Conservation (phyloP, 805 yeast genomes). For the Ogataea trehalophila region DNA sequence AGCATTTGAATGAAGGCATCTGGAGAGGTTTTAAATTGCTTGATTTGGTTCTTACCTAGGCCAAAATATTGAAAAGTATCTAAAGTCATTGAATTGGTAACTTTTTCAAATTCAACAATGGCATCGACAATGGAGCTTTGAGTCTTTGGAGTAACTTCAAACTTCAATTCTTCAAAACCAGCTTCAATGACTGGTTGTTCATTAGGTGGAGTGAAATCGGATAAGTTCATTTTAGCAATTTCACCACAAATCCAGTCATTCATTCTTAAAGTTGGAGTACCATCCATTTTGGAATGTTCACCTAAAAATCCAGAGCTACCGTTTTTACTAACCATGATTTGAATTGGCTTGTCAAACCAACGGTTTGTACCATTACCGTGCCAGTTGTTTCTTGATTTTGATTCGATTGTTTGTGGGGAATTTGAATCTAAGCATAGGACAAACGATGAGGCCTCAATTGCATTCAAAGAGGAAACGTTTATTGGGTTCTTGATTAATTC, state of each 20-base stretch:
- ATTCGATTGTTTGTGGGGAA: conserved; percentile 71
- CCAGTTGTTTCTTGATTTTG: conserved; percentile 83
- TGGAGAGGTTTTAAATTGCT: conserved; percentile 80
- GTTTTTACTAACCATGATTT: conserved; percentile 74
- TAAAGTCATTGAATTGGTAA: conserved; percentile 62
- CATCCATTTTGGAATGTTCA: conserved; percentile 98
- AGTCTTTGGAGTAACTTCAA: conserved; percentile 54
- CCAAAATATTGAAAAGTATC: conserved; percentile 77
- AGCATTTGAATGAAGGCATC: conserved; percentile 91
- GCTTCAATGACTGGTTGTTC: not conserved
- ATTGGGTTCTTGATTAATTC: conserved; percentile 55
- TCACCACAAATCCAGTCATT: conserved; percentile 69
- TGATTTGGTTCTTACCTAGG: conserved; percentile 82
- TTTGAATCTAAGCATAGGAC: conserved; percentile 74
- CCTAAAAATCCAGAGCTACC: conserved; percentile 91
- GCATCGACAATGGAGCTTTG: conserved; percentile 53
- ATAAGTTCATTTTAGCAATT: conserved; percentile 36
- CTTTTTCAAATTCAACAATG: conserved; percentile 46
- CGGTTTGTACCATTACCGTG: conserved; percentile 94
- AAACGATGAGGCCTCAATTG: conserved; percentile 75
- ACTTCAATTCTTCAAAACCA: conserved; percentile 34
- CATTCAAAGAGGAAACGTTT: conserved; percentile 56
- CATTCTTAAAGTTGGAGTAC: conserved; percentile 87
- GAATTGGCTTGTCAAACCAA: conserved; percentile 87
- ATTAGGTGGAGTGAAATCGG: not conserved